Evolutionary conservation across 371 early-diverging fungal species (phyloP).

Genomic region (Haplosporangium sp.): DNA sequence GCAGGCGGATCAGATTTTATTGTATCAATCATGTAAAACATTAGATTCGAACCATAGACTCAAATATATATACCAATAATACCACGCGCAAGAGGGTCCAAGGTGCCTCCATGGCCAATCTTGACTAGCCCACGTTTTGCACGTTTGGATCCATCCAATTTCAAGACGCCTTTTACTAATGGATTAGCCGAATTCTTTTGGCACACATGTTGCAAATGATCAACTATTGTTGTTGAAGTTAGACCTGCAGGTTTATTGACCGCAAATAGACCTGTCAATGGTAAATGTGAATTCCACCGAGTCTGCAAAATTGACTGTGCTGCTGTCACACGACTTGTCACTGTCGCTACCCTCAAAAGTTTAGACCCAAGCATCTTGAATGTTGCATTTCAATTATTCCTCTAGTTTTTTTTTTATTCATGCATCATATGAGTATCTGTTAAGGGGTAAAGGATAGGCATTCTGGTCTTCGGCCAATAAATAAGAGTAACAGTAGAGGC

Average conservation of each 20-base stretch:
- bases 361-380: background rate
- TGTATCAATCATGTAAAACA: background rate
- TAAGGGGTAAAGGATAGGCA: no score
- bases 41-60: no score
- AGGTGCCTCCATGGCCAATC: conserved; percentile 72
- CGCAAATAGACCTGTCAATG: conserved; percentile 63
- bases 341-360: background rate
- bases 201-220: conserved; percentile 59
- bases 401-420: background rate
- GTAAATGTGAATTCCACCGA: conserved; percentile 2
- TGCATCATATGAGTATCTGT: no score
- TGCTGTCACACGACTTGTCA: background rate
- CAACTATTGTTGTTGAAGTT: conserved; percentile 60
- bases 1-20: background rate
- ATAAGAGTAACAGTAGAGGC: no score
- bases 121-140: conserved; percentile 46
- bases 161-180: conserved; percentile 47
- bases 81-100: conserved; percentile 72
- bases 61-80: conserved; percentile 53
- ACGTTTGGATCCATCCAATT: conserved; percentile 40
- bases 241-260: conserved; percentile 64
- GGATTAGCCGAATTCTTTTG: conserved; percentile 16
- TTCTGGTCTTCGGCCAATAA: no score
- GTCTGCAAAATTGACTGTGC: background rate
- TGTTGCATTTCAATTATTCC: background rate